Evolutionary conservation across 2,329 filamentous ascomycete species (phyloP), one percentile per base, ranked within the genome.

Genomic region (Hypomyces rosellus): DNA sequence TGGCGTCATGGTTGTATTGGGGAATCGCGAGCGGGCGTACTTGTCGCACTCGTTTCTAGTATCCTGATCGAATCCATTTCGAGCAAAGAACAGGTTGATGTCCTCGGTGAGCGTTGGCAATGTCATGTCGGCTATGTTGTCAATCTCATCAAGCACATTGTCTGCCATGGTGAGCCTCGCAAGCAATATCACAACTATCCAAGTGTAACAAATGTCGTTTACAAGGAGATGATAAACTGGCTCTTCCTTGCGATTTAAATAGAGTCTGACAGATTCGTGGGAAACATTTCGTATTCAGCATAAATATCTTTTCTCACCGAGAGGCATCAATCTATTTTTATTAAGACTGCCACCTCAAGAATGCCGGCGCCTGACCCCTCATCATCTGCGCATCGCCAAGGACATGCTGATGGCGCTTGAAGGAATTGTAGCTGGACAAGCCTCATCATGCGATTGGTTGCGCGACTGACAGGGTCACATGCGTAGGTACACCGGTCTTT

Each of bases 11-110:
- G 57, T 46, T n/a, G 52, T 46, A 5, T 52, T 54, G 0, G 68
- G 64, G 45, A 70, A 74, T 0, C 55, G 57, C 14, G 59, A 47
- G 37, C 50, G 53, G 13, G 66, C 63, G 44, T 72, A 69, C 3
- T 56, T 54, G 47, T 72, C 51, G 30, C 61, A 62, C 18, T 37
- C 37, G 16, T 40, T 39, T 50, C 36, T 49, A 37, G 51, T 55
- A 2, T 20, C 16, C 20, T 14, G 13, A 20, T 58, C 49, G 22
- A 59, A 55, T n/a, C 54, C 59, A 48, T 62, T 62, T 22, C 60
- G 53, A 3, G 5, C 7, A 16, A 63, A 61, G 36, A 63, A 63
- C 0, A 30, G 50, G 30, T 53, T 39, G 6, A 51, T 48, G 1
- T 18, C 25, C 12, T 18, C 20, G 18, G 16, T 39, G 11, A 30